Evolutionary conservation across 1,284 basidiomycete genomes (phyloP).

Genomic region (Afroboletus lepidellus): DNA sequence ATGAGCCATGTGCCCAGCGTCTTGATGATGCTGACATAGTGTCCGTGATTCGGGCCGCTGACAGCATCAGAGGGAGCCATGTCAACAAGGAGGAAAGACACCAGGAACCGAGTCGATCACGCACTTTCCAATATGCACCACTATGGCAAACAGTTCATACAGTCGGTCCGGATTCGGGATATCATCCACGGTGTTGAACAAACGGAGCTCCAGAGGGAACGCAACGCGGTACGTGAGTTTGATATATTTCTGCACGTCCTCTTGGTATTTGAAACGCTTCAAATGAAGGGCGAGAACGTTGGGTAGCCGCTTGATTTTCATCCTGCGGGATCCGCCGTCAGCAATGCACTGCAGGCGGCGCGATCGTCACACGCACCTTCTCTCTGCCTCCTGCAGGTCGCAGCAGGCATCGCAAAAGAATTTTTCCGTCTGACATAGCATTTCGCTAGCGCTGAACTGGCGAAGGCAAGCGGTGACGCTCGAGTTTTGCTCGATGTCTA

Average conservation of each 20-base stretch:
- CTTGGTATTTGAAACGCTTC: conserved; percentile 98
- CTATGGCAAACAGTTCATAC: conserved; percentile 93
- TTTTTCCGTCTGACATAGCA: conserved; percentile 97
- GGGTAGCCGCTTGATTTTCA: conserved; percentile 97
- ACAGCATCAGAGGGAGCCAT: conserved; percentile 14
- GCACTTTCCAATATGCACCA: conserved; percentile 96
- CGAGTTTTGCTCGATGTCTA: conserved; percentile 97
- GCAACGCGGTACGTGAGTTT: conserved; percentile 96
- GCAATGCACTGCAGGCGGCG: conserved; percentile 7
- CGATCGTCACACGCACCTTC: conserved; percentile 55
- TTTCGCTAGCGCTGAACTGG: conserved; percentile 96
- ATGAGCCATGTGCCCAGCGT: conserved; percentile 85
- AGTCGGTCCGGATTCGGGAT: conserved; percentile 84
- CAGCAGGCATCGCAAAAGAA: conserved; percentile 98
- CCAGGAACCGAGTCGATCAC: conserved; percentile 35
- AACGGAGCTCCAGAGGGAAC: conserved; percentile 89
- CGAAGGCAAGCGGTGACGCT: conserved; percentile 93
- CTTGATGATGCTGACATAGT: conserved; percentile 95
- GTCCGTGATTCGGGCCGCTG: conserved; percentile 94
- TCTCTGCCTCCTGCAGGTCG: conserved; percentile 96
- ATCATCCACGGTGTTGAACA: conserved; percentile 97
- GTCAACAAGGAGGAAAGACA: conserved; percentile 14
- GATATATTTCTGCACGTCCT: conserved; percentile 84
- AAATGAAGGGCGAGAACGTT: conserved; percentile 94
- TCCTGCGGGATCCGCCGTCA: conserved; percentile 48